Base-by-base conservation (phyloP, 2,329 filamentous ascomycete species). In the Fusarium heterosporum region DNA sequence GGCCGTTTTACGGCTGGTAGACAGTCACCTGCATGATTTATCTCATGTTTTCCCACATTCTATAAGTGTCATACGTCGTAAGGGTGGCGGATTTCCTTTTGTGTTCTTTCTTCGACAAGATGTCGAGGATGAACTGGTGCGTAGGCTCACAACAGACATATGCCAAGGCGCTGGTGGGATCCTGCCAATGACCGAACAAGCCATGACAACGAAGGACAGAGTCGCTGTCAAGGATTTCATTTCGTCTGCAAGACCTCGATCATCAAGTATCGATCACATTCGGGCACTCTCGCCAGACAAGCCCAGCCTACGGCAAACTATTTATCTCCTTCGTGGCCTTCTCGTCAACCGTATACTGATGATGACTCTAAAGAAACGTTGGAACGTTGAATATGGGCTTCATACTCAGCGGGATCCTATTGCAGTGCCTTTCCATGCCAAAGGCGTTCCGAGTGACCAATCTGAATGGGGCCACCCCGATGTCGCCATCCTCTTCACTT, bases 391-490 rank as follows among this genome's bases (percentile, higher is more conserved):
- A 41, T 93, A 89, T 45, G 87, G 88, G 0, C 77, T 89, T 0
- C 83, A 89, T 64, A 82, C 85, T 0, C 56, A 64, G 0, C 81
- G 90, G 12, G 80, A 84, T 52, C 87, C 87, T 0, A 84, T 91
- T 16, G 89, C 90, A 89, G 93, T 72, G 4, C 70, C 70, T 5
- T 72, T 72, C 19, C 70, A 72, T 16, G 70, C 70, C 40, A 72
- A 73, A 67, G 90, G 89, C 7, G 80, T 83, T 0, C 89, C 90
- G 0, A 85, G 84, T 0, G 84, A 87, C 0, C 82, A 87, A 19
- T 86, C 89, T 0, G 90, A 93, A 70, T 93, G 85, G 76, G 87
- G 88, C 0, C 90, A 93, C 66, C 88, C 89, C 0, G 83, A 93
- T 69, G 87, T 91, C 0, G 82, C 86, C 0, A 89, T 93, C 8